A percentile compares a stretch with the other conserved stretches of the same genome.
Conservation (phyloP, 2,329 filamentous ascomycete species). For the Cercospora zeae-maydis region DNA sequence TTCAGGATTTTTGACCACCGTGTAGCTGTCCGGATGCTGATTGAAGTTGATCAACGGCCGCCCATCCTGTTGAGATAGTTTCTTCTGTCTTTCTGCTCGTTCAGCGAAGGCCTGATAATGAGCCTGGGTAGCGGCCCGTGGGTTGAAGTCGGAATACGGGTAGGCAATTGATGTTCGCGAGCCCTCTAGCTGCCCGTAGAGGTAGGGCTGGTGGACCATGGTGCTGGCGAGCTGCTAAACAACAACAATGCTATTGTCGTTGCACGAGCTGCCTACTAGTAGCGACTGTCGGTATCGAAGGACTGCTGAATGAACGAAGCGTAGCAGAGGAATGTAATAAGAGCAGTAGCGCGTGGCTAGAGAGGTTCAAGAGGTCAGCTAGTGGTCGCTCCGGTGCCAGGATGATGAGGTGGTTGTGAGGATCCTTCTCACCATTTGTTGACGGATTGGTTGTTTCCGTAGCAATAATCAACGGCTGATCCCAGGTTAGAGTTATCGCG, state of each 20-base stretch:
- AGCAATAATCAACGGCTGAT: background rate
- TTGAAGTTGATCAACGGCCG: conserved; percentile 81
- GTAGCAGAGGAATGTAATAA: conserved; percentile 9
- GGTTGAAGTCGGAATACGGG: conserved; percentile 66
- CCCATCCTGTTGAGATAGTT: conserved; percentile 64
- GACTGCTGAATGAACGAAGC: background rate
- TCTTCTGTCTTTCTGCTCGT: conserved; percentile 50
- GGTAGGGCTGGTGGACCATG: conserved; percentile 57
- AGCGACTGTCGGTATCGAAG: conserved; percentile 7
- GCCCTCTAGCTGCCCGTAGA: conserved; percentile 58
- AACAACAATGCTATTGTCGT: conserved; percentile 13
- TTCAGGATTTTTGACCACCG: conserved; percentile 61
- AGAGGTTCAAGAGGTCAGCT: background rate
- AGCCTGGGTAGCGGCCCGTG: conserved; percentile 77
- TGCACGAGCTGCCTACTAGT: conserved; percentile 9
- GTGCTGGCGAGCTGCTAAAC: conserved; percentile 7
- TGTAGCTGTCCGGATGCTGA: conserved; percentile 74
- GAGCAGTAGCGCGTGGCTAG: background rate
- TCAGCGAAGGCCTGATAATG: conserved; percentile 57
- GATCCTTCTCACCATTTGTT: conserved; percentile 1
- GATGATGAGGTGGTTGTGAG: background rate
- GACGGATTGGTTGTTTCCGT: background rate
- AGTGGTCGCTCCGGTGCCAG: conserved; percentile 2
- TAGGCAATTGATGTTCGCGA: conserved; percentile 50
- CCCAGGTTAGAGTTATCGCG: background rate